Base-by-base conservation (phyloP, 164 flowering plant genomes). In the Magnolia kwangsiensis region DNA sequence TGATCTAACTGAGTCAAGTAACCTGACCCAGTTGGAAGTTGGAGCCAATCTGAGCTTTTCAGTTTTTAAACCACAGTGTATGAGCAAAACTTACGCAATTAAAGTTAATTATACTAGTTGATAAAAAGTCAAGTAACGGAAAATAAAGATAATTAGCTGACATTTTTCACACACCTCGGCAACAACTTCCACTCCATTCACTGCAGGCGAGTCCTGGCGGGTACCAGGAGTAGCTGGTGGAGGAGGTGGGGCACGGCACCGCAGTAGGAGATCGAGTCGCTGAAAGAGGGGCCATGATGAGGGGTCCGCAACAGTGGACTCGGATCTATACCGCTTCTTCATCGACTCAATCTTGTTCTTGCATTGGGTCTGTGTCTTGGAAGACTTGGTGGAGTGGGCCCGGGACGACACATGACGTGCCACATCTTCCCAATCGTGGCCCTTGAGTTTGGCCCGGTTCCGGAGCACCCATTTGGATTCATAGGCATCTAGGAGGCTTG, bases 311-410 rank as follows among this genome's bases (percentile, higher is more conserved):
- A 87, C 75, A 11, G 93, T 86, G 0, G 97, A 88, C 85, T 93
- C 98, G 1, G 93, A 88, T 8, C 99, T 82, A 72, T 93, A 95
- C 79, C 98, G 68, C 77, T 93, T 93, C 89, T 93, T 95, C 98
- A 93, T 93, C 69, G 98, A 95, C 88, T 95, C 99, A 50, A 93
- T 92, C 90, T 95, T 95, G 85, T 95, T 95, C 90, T 93, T 95
- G 82, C 99, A 95, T 84, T 95, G 99, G 7, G 99, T 93, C 68
- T 85, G 97, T 1, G 98, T 95, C 81, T 95, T 95, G 9, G 93
- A 88, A 0, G 96, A 83, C 81, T 87, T 92, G 51, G 89, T 80
- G 18, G 67, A 79, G 63, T 84, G 80, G 6, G 86, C 84, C 1
- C 96, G 84, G 0, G 86, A 74, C 1, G 99, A 95, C 0, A 95